Base-by-base conservation (phyloP, 176 grass and related monocot species). In the Alopecurus myosuroides region DNA sequence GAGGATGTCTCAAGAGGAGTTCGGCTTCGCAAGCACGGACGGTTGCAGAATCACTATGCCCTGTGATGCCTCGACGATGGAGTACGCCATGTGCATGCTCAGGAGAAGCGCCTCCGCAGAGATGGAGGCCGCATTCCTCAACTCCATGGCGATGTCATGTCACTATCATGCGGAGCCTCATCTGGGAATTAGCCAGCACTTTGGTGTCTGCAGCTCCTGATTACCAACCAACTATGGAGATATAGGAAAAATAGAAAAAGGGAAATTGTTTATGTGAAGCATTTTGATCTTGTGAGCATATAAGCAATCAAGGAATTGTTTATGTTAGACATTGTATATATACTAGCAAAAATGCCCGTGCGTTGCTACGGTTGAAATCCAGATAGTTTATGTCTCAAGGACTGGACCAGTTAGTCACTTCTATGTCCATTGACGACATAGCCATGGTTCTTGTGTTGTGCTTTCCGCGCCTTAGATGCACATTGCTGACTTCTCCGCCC, bases 1-100 rank as follows among this genome's bases (percentile, higher is more conserved):
- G 4, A 3, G 31, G 41, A 65, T 94, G 77, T 80, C 90, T 0
- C 87, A 85, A 72, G 89, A 95, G 36, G 86, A 89, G 63, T 91
- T 87, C 5, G 92, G 89, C 29, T 86, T 80, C 52, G 6, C 23
- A 7, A 6, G 49, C 23, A 5, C 55, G 7, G 51, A 80, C 3
- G 45, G 88, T 5, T 82, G 81, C 25, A 80, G 78, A 37, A 92
- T 90, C 78, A 88, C 67, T 3, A 28, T 94, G 48, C 84, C 86
- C 0, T 94, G 80, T 13, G 86, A 89, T 9, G 70, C 80, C 3
- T 25, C 18, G 0, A 76, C 66, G 3, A 37, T 94, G 62, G 89
- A 94, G 81, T 91, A 94, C 8, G 70, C 45, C 0, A 31, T 91
- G 40, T 75, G 40, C 11, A 82, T 91, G 81, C 65, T 89, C 29